These are phyloP conservation scores for Aspergillus sparsus DNA, from an alignment of 495 filamentous ascomycete genomes.

Conservation along the genomic window DNA sequence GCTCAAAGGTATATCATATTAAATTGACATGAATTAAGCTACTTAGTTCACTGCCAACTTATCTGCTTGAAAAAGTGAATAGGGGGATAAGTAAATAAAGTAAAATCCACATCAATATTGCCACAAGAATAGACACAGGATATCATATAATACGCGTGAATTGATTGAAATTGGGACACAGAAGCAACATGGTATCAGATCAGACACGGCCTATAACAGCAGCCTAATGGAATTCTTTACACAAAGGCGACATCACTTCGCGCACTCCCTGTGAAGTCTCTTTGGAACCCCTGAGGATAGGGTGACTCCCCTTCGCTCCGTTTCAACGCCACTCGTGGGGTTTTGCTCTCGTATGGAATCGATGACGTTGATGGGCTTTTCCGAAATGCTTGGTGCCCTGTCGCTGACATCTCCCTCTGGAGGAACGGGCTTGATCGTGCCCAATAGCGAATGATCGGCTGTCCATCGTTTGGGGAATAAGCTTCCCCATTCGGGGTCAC, in stretches of 20 bases:
- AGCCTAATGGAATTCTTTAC: background rate
- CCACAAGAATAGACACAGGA: slow-evolving; percentile 7
- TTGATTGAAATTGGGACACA: background rate
- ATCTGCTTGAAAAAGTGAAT: background rate
- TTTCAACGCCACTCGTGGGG: slow-evolving; percentile 18
- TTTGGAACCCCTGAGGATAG: slow-evolving; percentile 9
- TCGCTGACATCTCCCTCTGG: slow-evolving; percentile 2
- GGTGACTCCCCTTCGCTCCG: slow-evolving; percentile 11
- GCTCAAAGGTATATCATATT: too few relatives aligned
- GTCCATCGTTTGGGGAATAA: background rate
- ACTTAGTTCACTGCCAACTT: background rate
- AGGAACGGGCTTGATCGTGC: slow-evolving; percentile 16
- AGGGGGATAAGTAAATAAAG: background rate
- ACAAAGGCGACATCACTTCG: slow-evolving; percentile 23
- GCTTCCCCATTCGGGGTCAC: slow-evolving; percentile 9
- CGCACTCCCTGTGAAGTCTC: slow-evolving; percentile 18
- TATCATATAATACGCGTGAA: slow-evolving; percentile 8
- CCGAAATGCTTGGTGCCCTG: slow-evolving; percentile 6
- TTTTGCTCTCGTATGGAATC: slow-evolving; percentile 16
- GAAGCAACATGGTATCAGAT: slow-evolving; percentile 12
- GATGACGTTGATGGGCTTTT: slow-evolving; percentile 25
- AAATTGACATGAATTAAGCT: background rate
- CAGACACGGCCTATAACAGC: background rate
- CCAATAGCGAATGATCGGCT: slow-evolving; percentile 16
- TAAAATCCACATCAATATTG: background rate